Evolutionary conservation across 176 grass and related monocot species (phyloP).

Genomic region (Luzula sylvatica): DNA sequence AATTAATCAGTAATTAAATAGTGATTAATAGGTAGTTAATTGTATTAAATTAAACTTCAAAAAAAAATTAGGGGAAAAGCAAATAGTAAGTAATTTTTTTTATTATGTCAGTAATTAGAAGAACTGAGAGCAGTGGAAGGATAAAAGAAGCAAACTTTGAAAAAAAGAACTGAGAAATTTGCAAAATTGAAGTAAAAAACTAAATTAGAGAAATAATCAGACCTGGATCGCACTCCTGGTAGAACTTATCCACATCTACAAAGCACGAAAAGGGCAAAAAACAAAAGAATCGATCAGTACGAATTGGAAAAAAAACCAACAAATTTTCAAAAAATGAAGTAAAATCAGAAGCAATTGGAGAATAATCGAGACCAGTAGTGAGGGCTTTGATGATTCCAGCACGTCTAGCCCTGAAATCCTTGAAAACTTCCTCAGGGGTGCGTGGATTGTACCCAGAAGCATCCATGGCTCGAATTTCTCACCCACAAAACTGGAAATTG

Average conservation of each 20-base stretch:
- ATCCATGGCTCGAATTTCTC: neutral
- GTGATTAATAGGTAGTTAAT: too few species aligned
- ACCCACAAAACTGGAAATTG: constrained; percentile 7
- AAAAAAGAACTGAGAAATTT: neutral
- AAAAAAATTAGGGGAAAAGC: too few species aligned
- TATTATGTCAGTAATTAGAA: neutral
- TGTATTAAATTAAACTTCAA: too few species aligned
- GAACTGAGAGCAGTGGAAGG: neutral
- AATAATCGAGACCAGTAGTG: constrained; percentile 40
- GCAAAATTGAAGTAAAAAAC: neutral
- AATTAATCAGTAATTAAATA: too few species aligned
- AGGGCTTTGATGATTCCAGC: constrained; percentile 92
- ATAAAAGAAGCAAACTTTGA: neutral
- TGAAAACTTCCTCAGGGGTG: constrained; percentile 83
- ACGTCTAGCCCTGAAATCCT: constrained; percentile 76
- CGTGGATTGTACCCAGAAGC: constrained; percentile 34
- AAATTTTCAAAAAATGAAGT: neutral
- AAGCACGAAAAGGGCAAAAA: constrained; percentile 8
- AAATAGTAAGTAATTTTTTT: neutral
- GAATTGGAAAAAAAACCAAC: neutral
- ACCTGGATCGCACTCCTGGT: constrained; percentile 88
- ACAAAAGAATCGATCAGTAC: constrained; percentile 19
- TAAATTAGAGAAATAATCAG: constrained; percentile 11
- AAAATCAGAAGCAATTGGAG: neutral
- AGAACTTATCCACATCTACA: constrained; percentile 91